Base-by-base conservation (phyloP, 768 basidiomycete species). In the Dendrothele bispora region DNA sequence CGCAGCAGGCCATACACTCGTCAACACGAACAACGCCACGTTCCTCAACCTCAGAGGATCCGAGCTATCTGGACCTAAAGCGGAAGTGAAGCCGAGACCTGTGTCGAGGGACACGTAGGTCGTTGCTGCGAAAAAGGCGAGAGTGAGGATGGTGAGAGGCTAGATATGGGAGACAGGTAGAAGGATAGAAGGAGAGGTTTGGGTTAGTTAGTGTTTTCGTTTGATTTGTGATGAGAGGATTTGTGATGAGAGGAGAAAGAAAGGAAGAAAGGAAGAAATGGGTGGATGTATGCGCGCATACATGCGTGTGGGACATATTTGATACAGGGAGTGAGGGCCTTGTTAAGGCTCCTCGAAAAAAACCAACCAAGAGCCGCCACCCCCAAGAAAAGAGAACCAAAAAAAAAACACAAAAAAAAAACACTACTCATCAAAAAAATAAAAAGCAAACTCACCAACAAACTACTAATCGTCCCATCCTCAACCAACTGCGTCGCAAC, bases 401-500 rank as follows among this genome's bases (percentile, higher is more conserved):
- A n/a, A n/a, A n/a, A n/a, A n/a, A n/a, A n/a, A n/a, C n/a, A n/a
- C n/a, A n/a, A n/a, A n/a, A n/a, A n/a, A n/a, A n/a, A n/a, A n/a
- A n/a, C n/a, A n/a, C n/a, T n/a, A n/a, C n/a, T n/a, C n/a, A n/a
- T n/a, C n/a, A 32, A 48, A 35, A 29, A 39, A 21, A 39, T 78
- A 78, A 55, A 45, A 90, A 86, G 45, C 87, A 3, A 21, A 47
- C 46, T 25, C 25, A 47, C 87, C 5, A 21, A 47, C 46, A 28
- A 22, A 47, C 46, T 7, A 47, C 38, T 68, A 39, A 89, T 52
- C 0, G 90, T 90, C 5, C 93, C 95, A 59, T 91, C 95, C 63
- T 98, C 95, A 46, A 98, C 88, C 41, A 94, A 62, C 67, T 98
- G 95, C 17, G 86, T 89, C 29, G 86, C 83, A 18, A 93, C 78